Evolutionary conservation across 495 filamentous ascomycete species (phyloP), one percentile per base, ranked within the genome.

Genomic region (Astrocystis sublimbata): DNA sequence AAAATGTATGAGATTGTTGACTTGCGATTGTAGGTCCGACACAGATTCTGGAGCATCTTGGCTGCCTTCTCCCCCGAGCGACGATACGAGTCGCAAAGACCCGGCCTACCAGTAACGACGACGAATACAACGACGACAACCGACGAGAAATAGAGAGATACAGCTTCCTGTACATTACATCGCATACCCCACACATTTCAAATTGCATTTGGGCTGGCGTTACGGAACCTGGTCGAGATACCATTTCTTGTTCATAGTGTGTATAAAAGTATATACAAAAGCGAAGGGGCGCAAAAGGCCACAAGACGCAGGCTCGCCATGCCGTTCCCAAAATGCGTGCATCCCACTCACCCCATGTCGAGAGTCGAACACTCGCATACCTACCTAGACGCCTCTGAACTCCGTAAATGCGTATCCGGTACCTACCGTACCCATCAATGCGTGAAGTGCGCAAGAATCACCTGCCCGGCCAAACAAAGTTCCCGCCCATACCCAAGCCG

Each of bases 391-490:
- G 41, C 60, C 60, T 1, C 13, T 28, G n/a, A 62, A 56, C 60
- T 46, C 60, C 60, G 50, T 54, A 53, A 56, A 62, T 54, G 53
- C 61, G 31, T 58, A 40, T 24, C 38, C 38, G 19, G 19, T 35
- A 52, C 49, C 47, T n/a, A n/a, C n/a, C n/a, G n/a, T n/a, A n/a
- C n/a, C n/a, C n/a, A n/a, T n/a, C n/a, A n/a, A n/a, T n/a, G n/a
- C n/a, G 36, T 45, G 38, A 51, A 4, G 35, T 35, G 36, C 35
- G 47, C 38, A n/a, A 30, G 30, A 52, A 24, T 70, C 45, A 86
- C 66, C 83, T 70, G 5, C 82, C 83, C 60, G 79, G 76, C 85
- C 84, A 87, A 9, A 83, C 83, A 67, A 86, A 81, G 51, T 81
- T 83, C 4, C 78, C 79, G 12, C 83, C 80, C 82, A 85, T 82